Evolutionary conservation across 306 rosid species (phyloP), one percentile per base, ranked within the genome.

Genomic region (Carpinus viminea): DNA sequence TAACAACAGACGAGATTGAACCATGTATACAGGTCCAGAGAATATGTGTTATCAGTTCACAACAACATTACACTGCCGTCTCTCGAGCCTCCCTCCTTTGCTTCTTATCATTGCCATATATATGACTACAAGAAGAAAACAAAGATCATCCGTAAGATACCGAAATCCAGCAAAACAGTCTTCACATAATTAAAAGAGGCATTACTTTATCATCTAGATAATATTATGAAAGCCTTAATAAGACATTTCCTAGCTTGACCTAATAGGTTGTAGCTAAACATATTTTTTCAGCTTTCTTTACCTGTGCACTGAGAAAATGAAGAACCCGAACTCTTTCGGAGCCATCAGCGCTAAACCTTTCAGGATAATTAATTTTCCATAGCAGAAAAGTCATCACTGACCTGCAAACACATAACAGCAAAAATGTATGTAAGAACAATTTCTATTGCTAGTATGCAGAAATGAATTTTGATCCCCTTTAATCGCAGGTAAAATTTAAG

Each of bases 11-110:
- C 48, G 48, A 61, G 79, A 75, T 72, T 45, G 73, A 76, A 68
- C 84, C 77, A 36, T 75, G 85, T 68, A 66, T 28, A 61, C 70
- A 74, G 65, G 50, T 74, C 48, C 55, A 12, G 20, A 56, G 50
- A 59, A 56, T 38, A 47, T 47, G 1, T 7, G 20, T 20, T 45
- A 36, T 89, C 84, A 91, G 72, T 80, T 80, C 53, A 89, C 84
- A 50, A 89, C 89, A 73, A 94, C 96, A 71, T 86, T 88, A 76
- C 96, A 90, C 11, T 48, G 85, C 75, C 57, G 89, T 85, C 74
- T 82, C 72, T 85, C 92, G 12, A 88, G 84, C 88, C 78, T 83
- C 68, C 78, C 81, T 62, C 89, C n/a, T n/a, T n/a, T n/a, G 87
- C 43, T 83, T 93, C 89, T 90, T 80, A 24, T 62, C 85, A 59